These are phyloP conservation scores for Sporothrix globosa DNA, from an alignment of 2,329 filamentous ascomycete genomes.

Conservation along the genomic window DNA sequence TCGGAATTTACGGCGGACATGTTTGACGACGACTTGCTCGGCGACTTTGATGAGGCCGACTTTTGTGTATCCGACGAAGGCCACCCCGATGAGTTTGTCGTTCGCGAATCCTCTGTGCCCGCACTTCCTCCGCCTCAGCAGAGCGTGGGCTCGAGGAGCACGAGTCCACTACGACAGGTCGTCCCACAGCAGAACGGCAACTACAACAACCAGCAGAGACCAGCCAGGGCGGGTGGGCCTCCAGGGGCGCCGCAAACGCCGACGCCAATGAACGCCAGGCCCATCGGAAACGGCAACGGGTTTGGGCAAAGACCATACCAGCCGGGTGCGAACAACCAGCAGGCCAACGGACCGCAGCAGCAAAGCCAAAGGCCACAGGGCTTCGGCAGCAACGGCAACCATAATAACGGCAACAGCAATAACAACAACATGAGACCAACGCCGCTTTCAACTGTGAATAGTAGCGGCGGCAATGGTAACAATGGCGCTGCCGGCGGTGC, in stretches of 20 bases:
- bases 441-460: neutral
- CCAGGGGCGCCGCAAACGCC: constrained; percentile 36
- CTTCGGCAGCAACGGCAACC: constrained; percentile 1
- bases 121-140: constrained; percentile 33
- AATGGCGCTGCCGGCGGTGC: constrained; percentile 1
- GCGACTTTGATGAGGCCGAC: constrained; percentile 75
- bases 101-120: constrained; percentile 48
- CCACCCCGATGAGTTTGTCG: constrained; percentile 75
- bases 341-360: constrained; percentile 5
- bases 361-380: neutral
- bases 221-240: constrained; percentile 14
- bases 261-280: constrained; percentile 8
- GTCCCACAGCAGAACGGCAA: constrained; percentile 30
- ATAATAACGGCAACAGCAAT: constrained; percentile 27
- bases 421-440: constrained; percentile 20
- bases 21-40: constrained; percentile 52
- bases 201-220: constrained; percentile 29
- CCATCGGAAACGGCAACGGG: neutral
- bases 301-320: constrained; percentile 26
- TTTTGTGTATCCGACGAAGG: constrained; percentile 70
- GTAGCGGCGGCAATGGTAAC: neutral
- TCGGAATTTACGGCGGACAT: constrained; percentile 28
- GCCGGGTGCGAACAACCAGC: constrained; percentile 19
- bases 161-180: constrained; percentile 36
- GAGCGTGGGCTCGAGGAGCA: constrained; percentile 36